Evolutionary conservation across 208 protist genomes (phyloP), one percentile per base, ranked within the genome.

Genomic region (Blechomonas ayalai): DNA sequence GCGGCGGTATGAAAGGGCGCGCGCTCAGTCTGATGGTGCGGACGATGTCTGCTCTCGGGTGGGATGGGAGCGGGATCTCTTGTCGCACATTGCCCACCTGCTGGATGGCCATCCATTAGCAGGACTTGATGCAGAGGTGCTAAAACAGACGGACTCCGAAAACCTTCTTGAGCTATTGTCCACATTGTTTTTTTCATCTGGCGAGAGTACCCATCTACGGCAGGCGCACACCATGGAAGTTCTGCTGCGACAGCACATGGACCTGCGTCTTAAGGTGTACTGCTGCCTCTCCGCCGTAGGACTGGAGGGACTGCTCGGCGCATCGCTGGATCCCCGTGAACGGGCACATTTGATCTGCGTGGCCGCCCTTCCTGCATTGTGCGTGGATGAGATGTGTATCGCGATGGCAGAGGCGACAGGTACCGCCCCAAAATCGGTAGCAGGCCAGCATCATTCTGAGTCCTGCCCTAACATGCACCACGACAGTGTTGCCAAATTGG

Each of bases 311-410:
- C 33, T 63, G 20, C n/a, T 36, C 4, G 16, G 54, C 28, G 42
- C 72, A 10, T 32, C 66, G 26, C 52, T 82, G 20, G 78, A 58
- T 19, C 53, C 83, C 3, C 26, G 66, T 0, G 78, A 92, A 46
- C 72, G 83, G 2, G 58, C 79, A 0, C 61, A 77, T 4, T 44
- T 92, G 26, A 50, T 85, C 8, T 52, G 69, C 31, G 52, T 83
- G 5, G 79, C 79, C 10, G 68, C 83, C 25, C 60, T 92, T 20
- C 78, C 75, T 3, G 62, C 77, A 24, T 58, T 89, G 34, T 82
- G 77, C 36, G 51, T 67, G 27, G 83, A 92, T 36, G 78, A 92
- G 59, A 38, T 92, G 27, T 79, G 70, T 62, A 51, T 69, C 5
- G 69, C 83, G 1, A 86, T 92, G 66, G 67, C 73, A 0, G 65